Evolutionary conservation across 2,329 filamentous ascomycete genomes (phyloP), one percentile per base, ranked within the genome.

Genomic region (Nothophaeocryptopus gaeumannii): DNA sequence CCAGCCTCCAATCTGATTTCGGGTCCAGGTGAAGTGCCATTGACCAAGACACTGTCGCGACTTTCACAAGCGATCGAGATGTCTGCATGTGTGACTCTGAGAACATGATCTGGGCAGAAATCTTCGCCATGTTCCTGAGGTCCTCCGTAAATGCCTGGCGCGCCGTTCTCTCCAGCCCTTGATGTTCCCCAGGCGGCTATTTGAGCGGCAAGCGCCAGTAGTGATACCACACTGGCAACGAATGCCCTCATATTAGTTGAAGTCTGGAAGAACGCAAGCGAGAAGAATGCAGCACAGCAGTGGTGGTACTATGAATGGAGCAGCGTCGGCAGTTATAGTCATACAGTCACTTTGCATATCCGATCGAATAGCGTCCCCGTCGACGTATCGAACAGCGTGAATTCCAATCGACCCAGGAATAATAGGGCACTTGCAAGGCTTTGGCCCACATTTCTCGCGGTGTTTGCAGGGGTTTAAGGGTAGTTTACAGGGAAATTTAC

Each of bases 11-110:
- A 66, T 10, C 72, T 69, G 2, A 82, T 52, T 4, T 67, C 57
- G 1, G 80, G 79, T 1, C 77, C 79, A 1, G 79, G 79, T 14
- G 71, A 69, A 0, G 76, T 75, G 34, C 75, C 77, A 57, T 82
- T 82, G 52, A 81, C 67, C 10, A 80, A 58, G 0, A 75, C 75
- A 3, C 71, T 79, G 44, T 70, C 66, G 15, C 76, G 68, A 2
- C 68, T 64, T 51, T 75, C 63, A 54, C 78, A 80, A 41, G 74
- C 73, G 40, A 76, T 63, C 0, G 67, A 64, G 34, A 75, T 63
- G n/a, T 73, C 65, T 42, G 69, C 60, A 14, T 70, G 61, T 5
- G 74, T 73, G 2, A 77, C 69, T 14, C 69, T 67, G n/a, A 81
- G 71, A 14, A 77, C 66, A 48, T 72, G 65, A 51, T 79, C 72